These are phyloP conservation scores for Neonectria sp. DNA, from an alignment of 2,329 filamentous ascomycete species.

Conservation along the genomic window DNA sequence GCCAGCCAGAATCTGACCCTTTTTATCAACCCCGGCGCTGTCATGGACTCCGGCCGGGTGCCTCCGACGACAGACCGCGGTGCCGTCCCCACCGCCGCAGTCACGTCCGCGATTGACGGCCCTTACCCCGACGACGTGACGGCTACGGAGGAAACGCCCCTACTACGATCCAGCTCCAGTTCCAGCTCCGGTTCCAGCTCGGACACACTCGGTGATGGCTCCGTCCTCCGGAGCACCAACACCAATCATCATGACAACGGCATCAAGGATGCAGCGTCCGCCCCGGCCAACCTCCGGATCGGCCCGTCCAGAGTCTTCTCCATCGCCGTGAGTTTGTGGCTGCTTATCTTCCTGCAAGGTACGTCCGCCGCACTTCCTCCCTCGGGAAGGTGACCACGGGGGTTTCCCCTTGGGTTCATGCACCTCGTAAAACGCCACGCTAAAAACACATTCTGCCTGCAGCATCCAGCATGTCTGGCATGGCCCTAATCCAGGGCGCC, in stretches of 20 bases:
- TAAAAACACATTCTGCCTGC: neutral
- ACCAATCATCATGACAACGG: conserved; percentile 1
- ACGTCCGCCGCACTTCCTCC: conserved; percentile 3
- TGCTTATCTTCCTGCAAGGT: conserved; percentile 51
- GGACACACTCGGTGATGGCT: neutral
- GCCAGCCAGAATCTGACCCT: neutral
- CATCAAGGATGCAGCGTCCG: conserved; percentile 17
- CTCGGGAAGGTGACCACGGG: neutral
- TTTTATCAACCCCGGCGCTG: neutral
- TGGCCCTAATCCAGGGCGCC: conserved; percentile 84
- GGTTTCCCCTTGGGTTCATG: neutral
- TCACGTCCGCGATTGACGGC: neutral
- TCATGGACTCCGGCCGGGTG: conserved; percentile 24
- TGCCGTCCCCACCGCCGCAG: conserved; percentile 3
- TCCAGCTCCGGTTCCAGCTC: conserved; percentile 27
- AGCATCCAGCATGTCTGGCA: conserved; percentile 82
- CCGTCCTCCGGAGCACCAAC: conserved; percentile 12
- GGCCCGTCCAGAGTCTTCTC: conserved; percentile 55
- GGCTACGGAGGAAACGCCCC: conserved; percentile 42
- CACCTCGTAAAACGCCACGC: neutral
- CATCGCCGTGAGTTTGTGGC: conserved; percentile 57
- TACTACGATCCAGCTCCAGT: conserved; percentile 30
- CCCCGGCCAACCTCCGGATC: conserved; percentile 39
- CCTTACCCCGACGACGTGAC: neutral
- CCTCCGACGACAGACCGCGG: conserved; percentile 18